Evolutionary conservation across 2,329 filamentous ascomycete genomes (phyloP), one percentile per base, ranked within the genome.

Genomic region (Colletotrichum cordylinicola): DNA sequence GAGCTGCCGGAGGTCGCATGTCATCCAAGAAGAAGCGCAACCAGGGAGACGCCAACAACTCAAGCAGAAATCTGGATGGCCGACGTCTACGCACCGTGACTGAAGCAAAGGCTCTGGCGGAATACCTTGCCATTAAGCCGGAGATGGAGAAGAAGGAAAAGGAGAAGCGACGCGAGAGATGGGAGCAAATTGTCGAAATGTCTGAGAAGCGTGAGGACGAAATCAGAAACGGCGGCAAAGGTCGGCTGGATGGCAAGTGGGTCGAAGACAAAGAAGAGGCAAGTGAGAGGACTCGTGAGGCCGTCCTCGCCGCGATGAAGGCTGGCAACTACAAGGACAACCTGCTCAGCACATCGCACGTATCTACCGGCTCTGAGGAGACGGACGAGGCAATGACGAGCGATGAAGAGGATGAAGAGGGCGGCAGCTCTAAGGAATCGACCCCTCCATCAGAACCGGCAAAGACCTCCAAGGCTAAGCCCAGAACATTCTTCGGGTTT

Each of bases 1-100:
- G 98, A 82, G 97, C 98, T 1, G 97, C 97, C 4, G 97, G 98
- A 82, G 97, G 98, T 55, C 96, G 98, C 87, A 99, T 99, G 97
- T 98, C 96, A 4, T 96, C 95, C n/a, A 91, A 91, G 81, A 98
- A 98, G 88, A 97, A 96, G 89, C 93, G 93, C 81, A 93, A 93
- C 72, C 92, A 94, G 80, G 93, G 92, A 69, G 95, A 98, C 48
- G 93, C 95, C 77, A 96, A 98, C 81, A 96, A 93, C 29, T 98
- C 96, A 4, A 98, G 95, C 82, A 93, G 97, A 78, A 99, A 98
- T 79, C 89, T 99, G 3, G 97, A 98, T 81, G 97, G 97, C 0
- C 93, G 97, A 27, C 91, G 97, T 72, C 85, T 99, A 71, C 93
- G 98, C 67, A 98, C 97, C 3, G 95, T 98, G 33, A 96, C 94